phyloP scores from a whole-genome alignment of 164 flowering plant species.

The Kalanchoe fedtschenkoi region DNA sequence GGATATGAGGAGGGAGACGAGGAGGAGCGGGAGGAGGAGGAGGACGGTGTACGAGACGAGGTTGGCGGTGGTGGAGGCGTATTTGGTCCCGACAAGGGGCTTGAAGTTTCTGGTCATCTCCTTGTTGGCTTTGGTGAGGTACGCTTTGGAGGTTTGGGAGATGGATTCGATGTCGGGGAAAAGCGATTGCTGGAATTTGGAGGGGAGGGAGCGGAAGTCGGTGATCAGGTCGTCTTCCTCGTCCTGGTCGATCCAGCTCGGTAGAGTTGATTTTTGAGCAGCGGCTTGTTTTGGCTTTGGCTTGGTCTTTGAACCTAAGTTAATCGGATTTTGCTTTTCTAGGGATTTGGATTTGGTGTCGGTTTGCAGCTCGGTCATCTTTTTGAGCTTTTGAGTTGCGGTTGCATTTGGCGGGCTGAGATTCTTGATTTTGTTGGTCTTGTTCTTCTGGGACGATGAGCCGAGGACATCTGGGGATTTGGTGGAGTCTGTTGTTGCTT shows the following conservation, averaged over 20 bases:
- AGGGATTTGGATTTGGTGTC: constrained; percentile 10
- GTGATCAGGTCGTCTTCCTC: constrained; percentile 46
- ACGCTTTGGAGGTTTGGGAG: constrained; percentile 58
- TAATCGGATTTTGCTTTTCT: constrained; percentile 11
- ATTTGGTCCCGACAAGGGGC: constrained; percentile 62
- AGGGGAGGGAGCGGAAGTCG: constrained; percentile 62
- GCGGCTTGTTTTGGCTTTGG: constrained; percentile 9
- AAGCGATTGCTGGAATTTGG: constrained; percentile 50
- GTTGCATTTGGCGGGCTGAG: constrained; percentile 11
- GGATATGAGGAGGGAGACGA: constrained; percentile 58
- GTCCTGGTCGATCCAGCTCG: constrained; percentile 30
- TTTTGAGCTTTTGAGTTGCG: background rate
- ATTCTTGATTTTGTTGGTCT: constrained; percentile 26
- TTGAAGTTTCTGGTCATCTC: constrained; percentile 60
- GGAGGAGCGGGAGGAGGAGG: constrained; percentile 61
- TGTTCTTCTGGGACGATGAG: constrained; percentile 34
- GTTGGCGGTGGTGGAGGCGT: constrained; percentile 60
- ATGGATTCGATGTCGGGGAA: constrained; percentile 68
- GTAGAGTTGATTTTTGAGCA: constrained; percentile 11
- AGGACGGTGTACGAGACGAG: constrained; percentile 48
- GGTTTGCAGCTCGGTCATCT: constrained; percentile 11
- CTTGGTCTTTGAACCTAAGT: constrained; percentile 10
- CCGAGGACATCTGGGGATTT: constrained; percentile 42
- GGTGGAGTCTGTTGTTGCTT: constrained; percentile 2
- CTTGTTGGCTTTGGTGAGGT: constrained; percentile 51